Evolutionary conservation across 1,284 basidiomycete species (phyloP), one percentile per base, ranked within the genome.

Genomic region (Pulchroboletus neoregius): DNA sequence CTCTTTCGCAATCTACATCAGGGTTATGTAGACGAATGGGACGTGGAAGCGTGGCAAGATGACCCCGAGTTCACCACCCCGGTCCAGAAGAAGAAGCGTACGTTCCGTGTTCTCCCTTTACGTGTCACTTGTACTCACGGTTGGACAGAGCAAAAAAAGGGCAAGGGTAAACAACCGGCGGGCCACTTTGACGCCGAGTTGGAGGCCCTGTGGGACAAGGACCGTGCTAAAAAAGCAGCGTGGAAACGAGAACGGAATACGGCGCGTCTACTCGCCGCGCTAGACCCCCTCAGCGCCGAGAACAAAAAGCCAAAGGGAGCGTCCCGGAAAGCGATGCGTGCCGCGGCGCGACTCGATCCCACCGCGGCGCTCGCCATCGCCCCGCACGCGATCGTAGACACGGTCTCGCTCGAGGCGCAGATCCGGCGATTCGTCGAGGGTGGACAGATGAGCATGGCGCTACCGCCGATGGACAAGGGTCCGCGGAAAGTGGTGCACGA

Each of bases 211-310:
- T 95, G 91, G 91, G 78, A 82, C 49, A 77, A 77, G 43, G 93
- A 95, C 61, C 84, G 91, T 2, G 69, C 73, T 44, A 87, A 83
- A 68, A 96, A 95, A 66, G 90, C 90, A 0, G 82, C 82, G 49
- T 70, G 74, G 62, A 94, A 91, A 64, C 75, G 71, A 4, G 73
- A 77, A 31, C 81, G 91, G 4, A 77, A 74, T 2, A 68, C 78
- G 3, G 80, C 75, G 2, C 76, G 76, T 22, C 68, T 84, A 12
- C 72, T 78, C 40, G 62, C 64, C 0, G 80, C 79, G 6, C 68
- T 75, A 0, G 82, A 87, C 61, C 79, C 80, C 2, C 58, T 82
- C 27, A 58, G 71, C 15, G 46, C 53, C 15, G 78, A 81, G 55
- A 84, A 81, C 31, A 80, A 80, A 1, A 86, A 84, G 66, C 9